Percentiles rank a stretch among this genome's conserved stretches.
Conservation (phyloP, 139 green algal genomes). For the Tetraselmis chui region DNA sequence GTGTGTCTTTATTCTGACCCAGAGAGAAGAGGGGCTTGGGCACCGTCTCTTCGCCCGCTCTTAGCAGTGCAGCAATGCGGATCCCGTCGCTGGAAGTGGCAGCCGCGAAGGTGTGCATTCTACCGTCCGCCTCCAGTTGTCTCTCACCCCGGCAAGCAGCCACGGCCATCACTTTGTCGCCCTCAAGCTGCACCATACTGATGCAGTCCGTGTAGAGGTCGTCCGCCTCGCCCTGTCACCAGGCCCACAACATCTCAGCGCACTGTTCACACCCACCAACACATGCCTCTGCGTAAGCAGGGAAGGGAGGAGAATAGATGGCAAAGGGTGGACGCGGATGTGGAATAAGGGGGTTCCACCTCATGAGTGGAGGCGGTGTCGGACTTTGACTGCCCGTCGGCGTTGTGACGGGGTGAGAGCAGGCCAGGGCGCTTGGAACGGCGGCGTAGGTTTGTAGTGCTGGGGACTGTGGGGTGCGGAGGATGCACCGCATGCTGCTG, state of each 20-base stretch:
- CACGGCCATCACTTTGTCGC: constrained; percentile 31
- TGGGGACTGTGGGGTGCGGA: neutral
- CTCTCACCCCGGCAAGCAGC: constrained; percentile 12
- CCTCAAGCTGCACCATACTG: constrained; percentile 25
- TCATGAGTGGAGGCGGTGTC: neutral
- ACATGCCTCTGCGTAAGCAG: too few relatives aligned
- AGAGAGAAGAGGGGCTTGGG: neutral
- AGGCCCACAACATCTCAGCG: neutral
- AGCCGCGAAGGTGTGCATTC: constrained; percentile 18
- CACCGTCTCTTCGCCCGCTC: neutral
- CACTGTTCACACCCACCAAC: too few relatives aligned
- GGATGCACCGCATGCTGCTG: neutral
- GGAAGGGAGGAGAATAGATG: too few relatives aligned
- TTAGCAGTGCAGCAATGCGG: neutral
- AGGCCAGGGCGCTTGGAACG: neutral
- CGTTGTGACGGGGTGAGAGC: neutral
- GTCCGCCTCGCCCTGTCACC: neutral
- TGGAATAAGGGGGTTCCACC: too few relatives aligned
- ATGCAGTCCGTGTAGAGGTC: neutral
- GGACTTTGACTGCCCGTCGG: neutral
- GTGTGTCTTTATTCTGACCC: too few relatives aligned
- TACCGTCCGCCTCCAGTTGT: neutral
- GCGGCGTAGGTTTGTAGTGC: neutral
- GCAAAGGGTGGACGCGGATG: too few relatives aligned
- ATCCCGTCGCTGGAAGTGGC: constrained; percentile 8